Evolutionary conservation across 257 asterid genomes (phyloP).

Genomic region (Echites panduratus): DNA sequence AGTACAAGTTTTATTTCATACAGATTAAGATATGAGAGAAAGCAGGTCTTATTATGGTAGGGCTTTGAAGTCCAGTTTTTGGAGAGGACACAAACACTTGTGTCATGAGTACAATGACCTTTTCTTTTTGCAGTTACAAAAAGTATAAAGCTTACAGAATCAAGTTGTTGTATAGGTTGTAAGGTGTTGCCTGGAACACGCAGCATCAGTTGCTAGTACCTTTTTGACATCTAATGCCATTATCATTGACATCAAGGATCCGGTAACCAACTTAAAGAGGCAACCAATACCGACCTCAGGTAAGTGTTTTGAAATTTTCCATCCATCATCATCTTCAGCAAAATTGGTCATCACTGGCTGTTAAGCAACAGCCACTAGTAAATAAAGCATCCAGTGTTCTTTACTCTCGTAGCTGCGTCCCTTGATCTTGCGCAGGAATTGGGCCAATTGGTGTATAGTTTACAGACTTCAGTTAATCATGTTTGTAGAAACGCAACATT

Average conservation of each 20-base stretch:
- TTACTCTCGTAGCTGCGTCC: neutral
- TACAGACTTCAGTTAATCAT: neutral
- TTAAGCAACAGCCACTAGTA: neutral
- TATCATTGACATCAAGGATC: slow-evolving; percentile 57
- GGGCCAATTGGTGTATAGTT: slow-evolving; percentile 37
- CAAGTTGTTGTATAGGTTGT: slow-evolving; percentile 43
- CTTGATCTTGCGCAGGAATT: slow-evolving; percentile 34
- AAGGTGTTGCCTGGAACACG: slow-evolving; percentile 81
- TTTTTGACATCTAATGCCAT: slow-evolving; percentile 78
- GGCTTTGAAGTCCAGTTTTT: neutral
- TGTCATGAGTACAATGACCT: neutral
- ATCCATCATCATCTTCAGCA: neutral
- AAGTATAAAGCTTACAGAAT: neutral
- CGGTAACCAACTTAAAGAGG: slow-evolving; percentile 24
- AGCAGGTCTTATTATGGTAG: neutral
- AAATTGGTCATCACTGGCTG: neutral
- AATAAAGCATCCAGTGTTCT: neutral
- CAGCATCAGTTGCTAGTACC: slow-evolving; percentile 66
- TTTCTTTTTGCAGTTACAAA: neutral
- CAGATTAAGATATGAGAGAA: neutral
- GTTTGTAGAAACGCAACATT: neutral
- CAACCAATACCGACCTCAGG: slow-evolving; percentile 57
- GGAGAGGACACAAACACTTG: neutral
- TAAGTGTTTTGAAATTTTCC: slow-evolving; percentile 10
- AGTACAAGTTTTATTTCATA: neutral